Conservation (phyloP, 805 yeast genomes). For the Wickerhamiella spandovensis region DNA sequence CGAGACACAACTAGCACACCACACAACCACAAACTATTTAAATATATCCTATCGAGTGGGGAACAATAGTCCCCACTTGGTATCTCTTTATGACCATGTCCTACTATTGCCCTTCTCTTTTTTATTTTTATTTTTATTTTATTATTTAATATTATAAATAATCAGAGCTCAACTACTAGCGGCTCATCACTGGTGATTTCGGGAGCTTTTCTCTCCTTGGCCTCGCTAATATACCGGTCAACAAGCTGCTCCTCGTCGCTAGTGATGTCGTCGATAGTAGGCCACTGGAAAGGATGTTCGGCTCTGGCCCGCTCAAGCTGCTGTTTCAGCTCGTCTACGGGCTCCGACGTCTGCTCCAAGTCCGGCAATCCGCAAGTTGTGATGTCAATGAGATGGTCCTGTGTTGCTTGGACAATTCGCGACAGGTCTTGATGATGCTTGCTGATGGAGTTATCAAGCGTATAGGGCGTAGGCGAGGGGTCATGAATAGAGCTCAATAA, state of each 20-base stretch:
- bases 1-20: no score
- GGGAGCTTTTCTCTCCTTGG: neutral
- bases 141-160: no score
- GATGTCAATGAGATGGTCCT: conserved; percentile 13
- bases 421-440: conserved; percentile 11
- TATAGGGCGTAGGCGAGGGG: neutral
- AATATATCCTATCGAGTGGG: no score
- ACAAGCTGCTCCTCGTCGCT: conserved; percentile 1
- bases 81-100: no score
- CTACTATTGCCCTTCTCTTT: no score
- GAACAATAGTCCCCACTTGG: no score
- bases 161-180: neutral
- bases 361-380: conserved; percentile 9
- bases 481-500: conserved; percentile 4
- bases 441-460: conserved; percentile 1
- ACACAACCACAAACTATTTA: no score
- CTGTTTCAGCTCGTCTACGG: conserved; percentile 3
- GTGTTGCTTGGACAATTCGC: conserved; percentile 13
- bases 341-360: conserved; percentile 2
- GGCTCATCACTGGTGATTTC: neutral
- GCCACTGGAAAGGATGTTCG: neutral
- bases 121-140: no score
- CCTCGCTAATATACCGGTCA: neutral
- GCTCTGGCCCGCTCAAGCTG: neutral
- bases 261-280: conserved; percentile 2